Conservation (phyloP, 441 rosid genomes). For the Adansonia rubrostipa region DNA sequence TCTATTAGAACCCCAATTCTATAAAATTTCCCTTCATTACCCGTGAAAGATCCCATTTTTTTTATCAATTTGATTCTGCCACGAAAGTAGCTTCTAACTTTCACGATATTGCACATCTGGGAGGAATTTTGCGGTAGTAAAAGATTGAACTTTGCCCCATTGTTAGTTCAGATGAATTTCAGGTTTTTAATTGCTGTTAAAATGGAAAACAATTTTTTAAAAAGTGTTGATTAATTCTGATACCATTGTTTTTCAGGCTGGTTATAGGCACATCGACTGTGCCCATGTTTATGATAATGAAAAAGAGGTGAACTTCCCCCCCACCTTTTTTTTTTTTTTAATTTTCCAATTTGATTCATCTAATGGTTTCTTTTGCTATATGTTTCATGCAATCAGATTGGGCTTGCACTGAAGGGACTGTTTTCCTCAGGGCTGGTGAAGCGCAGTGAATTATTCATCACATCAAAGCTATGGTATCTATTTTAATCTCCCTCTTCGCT, state of each 20-base stretch:
- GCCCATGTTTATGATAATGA: conserved; percentile 56
- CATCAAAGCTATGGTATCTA: conserved; percentile 57
- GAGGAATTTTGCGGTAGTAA: background rate
- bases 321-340: background rate
- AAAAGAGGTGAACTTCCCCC: conserved; percentile 47
- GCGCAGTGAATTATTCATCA: conserved; percentile 53
- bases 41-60: background rate
- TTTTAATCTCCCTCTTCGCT: background rate
- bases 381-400: conserved; percentile 43
- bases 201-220: background rate
- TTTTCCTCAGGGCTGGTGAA: conserved; percentile 49
- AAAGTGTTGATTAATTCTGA: background rate
- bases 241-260: conserved; percentile 41
- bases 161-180: background rate
- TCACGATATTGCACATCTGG: background rate
- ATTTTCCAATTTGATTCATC: background rate
- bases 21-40: too few species aligned
- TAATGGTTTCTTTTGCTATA: background rate
- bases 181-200: background rate
- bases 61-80: background rate
- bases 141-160: background rate
- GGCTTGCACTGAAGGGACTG: conserved; percentile 49
- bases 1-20: background rate
- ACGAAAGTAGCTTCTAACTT: background rate
- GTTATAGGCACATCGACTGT: conserved; percentile 69